Evolutionary conservation across 2,329 filamentous ascomycete genomes (phyloP).

Genomic region (Periconia sp.): DNA sequence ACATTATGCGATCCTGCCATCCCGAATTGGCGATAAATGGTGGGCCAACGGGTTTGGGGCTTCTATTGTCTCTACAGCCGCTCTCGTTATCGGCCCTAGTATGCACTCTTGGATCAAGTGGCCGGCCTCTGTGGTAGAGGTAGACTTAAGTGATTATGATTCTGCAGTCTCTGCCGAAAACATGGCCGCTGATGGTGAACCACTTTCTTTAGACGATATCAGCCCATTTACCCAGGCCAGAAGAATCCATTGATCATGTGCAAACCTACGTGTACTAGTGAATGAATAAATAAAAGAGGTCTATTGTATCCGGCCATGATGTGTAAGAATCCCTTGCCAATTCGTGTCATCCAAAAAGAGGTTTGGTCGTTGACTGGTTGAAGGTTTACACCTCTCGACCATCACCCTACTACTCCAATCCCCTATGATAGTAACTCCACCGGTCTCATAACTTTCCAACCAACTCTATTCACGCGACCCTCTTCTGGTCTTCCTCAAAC

Average conservation of each 20-base stretch:
- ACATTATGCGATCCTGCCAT: constrained; percentile 27
- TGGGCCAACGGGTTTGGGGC: constrained; percentile 24
- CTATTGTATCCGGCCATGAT: not conserved
- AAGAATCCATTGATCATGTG: not conserved
- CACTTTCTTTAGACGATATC: not conserved
- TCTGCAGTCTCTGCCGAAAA: constrained; percentile 5
- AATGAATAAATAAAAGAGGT: not conserved
- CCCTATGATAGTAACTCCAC: not conserved
- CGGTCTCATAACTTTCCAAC: not conserved
- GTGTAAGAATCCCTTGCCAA: not conserved
- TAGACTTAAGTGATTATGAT: constrained; percentile 16
- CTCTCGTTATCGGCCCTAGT: constrained; percentile 23
- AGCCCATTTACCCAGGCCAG: not conserved
- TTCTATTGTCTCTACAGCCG: constrained; percentile 22
- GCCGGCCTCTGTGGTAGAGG: constrained; percentile 18
- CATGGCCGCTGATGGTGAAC: not conserved
- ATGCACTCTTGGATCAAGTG: constrained; percentile 28
- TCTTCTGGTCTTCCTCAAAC: not conserved
- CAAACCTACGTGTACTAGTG: not conserved
- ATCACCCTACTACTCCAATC: not conserved
- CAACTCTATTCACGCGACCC: not conserved
- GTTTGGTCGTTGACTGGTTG: too few species aligned
- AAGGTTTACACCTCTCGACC: too few species aligned
- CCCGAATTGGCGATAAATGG: constrained; percentile 14
- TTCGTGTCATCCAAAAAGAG: too few species aligned